Evolutionary conservation across 495 filamentous ascomycete species (phyloP).

Genomic region (Amniculicola lignicola): DNA sequence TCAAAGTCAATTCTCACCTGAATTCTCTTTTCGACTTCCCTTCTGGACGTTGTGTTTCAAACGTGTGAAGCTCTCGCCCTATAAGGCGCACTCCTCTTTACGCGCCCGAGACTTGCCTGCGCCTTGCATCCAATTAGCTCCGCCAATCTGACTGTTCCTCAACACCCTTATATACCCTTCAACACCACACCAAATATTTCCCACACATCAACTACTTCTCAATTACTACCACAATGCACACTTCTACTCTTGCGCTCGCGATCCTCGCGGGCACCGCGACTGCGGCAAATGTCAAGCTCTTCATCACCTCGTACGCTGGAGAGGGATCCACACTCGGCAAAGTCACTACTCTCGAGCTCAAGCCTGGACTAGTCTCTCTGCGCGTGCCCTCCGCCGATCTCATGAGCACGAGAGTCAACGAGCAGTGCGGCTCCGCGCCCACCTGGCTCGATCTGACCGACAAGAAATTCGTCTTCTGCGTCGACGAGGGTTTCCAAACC

Average conservation of each 20-base stretch:
- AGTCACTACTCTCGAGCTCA: conserved; percentile 17
- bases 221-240: conserved; percentile 6
- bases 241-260: conserved; percentile 13
- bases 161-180: background rate
- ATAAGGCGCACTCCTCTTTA: background rate
- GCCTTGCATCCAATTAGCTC: background rate
- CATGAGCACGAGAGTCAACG: conserved; percentile 1
- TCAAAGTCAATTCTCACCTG: too few relatives aligned
- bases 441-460: conserved; percentile 37
- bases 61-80: background rate
- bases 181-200: background rate
- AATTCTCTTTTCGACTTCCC: too few relatives aligned
- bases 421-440: conserved; percentile 32
- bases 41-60: background rate
- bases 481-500: conserved; percentile 38
- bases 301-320: conserved; percentile 32
- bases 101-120: background rate
- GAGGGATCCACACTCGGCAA: background rate
- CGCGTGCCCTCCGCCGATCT: background rate
- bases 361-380: background rate
- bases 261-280: conserved; percentile 8
- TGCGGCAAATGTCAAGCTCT: conserved; percentile 34
- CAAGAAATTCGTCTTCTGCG: conserved; percentile 31
- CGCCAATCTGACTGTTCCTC: background rate
- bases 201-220: background rate